Conservation (phyloP, 768 basidiomycete genomes). For the Lentinula detonsa region DNA sequence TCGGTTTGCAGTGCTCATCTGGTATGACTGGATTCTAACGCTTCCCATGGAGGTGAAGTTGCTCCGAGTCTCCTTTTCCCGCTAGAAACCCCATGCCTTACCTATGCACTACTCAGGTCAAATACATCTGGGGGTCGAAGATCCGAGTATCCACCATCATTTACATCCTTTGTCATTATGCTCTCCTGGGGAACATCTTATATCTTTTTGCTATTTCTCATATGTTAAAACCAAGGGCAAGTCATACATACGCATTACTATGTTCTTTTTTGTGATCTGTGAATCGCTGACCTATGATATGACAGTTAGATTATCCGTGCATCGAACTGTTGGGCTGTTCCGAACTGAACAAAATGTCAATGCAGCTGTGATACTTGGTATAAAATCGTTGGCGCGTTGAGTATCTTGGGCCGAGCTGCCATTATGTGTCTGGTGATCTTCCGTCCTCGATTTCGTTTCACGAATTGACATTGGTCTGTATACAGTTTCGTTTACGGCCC, state of each 20-base stretch:
- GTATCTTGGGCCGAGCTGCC: conserved; percentile 10
- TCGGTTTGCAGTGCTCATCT: background rate
- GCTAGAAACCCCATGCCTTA: background rate
- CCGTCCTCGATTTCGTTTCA: background rate
- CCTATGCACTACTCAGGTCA: conserved; percentile 1
- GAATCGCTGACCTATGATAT: background rate
- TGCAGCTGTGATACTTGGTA: conserved; percentile 11
- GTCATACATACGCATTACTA: background rate
- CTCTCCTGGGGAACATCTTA: conserved; percentile 18
- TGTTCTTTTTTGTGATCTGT: background rate
- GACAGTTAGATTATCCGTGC: background rate
- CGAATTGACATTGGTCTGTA: background rate
- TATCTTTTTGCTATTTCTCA: conserved; percentile 17
- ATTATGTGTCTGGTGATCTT: conserved; percentile 13
- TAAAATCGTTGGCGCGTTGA: conserved; percentile 6
- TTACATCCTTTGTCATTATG: conserved; percentile 22
- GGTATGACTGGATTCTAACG: conserved; percentile 21
- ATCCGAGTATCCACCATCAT: conserved; percentile 17
- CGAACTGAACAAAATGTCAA: background rate
- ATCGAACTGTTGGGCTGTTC: background rate
- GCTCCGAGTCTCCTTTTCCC: background rate
- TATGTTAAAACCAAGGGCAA: conserved; percentile 11
- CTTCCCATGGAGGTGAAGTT: conserved; percentile 13
- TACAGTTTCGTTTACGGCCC: conserved; percentile 13
- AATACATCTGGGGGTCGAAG: conserved; percentile 18